These are phyloP conservation scores for Chlorella ohadii DNA, from an alignment of 139 green algal species.

Conservation along the genomic window DNA sequence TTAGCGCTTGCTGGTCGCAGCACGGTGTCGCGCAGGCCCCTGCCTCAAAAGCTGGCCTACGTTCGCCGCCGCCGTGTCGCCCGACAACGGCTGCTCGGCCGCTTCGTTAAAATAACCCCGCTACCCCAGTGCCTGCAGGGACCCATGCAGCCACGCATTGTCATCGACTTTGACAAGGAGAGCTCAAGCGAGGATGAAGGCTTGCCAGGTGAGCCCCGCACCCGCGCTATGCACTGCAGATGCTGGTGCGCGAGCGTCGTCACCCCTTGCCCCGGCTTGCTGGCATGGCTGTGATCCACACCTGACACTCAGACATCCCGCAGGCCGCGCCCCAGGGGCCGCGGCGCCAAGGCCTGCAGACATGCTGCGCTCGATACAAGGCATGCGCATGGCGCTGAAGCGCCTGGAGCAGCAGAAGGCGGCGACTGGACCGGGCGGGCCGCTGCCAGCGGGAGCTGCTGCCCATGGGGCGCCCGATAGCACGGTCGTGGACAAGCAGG, in stretches of 20 bases:
- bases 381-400: constrained; percentile 16
- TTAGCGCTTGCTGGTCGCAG: too few relatives aligned
- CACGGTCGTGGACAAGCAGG: neutral
- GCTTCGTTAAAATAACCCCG: too few relatives aligned
- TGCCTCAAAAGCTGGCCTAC: too few relatives aligned
- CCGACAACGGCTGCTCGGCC: too few relatives aligned
- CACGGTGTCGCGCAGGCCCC: too few relatives aligned
- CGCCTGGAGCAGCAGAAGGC: constrained; percentile 28
- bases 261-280: too few relatives aligned
- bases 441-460: neutral
- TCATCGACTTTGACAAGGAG: constrained; percentile 34
- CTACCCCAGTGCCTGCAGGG: too few relatives aligned
- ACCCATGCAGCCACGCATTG: neutral
- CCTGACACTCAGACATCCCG: too few relatives aligned
- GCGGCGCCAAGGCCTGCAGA: neutral
- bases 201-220: neutral
- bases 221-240: neutral
- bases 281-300: too few relatives aligned
- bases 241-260: too few relatives aligned
- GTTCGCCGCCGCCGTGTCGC: too few relatives aligned
- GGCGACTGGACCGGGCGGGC: neutral
- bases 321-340: too few relatives aligned
- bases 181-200: neutral
- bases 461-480: neutral
- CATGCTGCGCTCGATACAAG: constrained; percentile 26